phyloP scores from a whole-genome alignment of 2,329 filamentous ascomycete genomes.

The Sporothrix luriei region DNA sequence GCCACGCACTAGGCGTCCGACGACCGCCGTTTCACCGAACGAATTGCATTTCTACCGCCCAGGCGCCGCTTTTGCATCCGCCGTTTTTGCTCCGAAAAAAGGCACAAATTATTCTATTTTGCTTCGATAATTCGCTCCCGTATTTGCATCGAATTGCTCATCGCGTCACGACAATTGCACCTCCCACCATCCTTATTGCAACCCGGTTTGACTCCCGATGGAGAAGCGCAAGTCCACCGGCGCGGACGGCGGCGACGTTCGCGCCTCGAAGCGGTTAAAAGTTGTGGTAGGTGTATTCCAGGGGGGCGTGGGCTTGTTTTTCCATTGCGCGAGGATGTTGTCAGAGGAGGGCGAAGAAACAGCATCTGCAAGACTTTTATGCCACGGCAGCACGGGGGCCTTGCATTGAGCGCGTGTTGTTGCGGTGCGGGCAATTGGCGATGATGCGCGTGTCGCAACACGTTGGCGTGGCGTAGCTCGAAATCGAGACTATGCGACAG shows the following conservation, averaged over 20 bases:
- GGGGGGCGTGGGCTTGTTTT: neutral
- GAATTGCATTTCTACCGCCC: neutral
- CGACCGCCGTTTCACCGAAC: neutral
- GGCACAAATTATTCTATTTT: neutral
- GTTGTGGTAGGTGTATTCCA: constrained; percentile 46
- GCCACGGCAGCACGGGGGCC: neutral
- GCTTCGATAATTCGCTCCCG: neutral
- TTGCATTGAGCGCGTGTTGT: neutral
- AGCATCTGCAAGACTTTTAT: neutral
- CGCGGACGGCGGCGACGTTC: constrained; percentile 53
- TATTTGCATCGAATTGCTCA: neutral
- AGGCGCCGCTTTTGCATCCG: neutral
- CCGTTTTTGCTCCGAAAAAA: neutral
- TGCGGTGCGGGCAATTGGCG: neutral
- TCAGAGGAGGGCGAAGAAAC: too few species aligned
- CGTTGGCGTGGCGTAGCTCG: constrained; percentile 10
- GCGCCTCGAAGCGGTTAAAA: constrained; percentile 59
- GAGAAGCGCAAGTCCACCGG: constrained; percentile 38
- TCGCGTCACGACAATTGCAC: neutral
- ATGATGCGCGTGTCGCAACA: neutral
- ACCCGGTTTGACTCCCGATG: constrained; percentile 25
- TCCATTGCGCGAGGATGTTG: neutral
- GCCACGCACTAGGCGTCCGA: neutral
- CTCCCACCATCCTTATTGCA: neutral
- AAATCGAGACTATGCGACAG: constrained; percentile 20